Evolutionary conservation across 1,284 basidiomycete genomes (phyloP).

Genomic region (Heterobasidion irregulare): DNA sequence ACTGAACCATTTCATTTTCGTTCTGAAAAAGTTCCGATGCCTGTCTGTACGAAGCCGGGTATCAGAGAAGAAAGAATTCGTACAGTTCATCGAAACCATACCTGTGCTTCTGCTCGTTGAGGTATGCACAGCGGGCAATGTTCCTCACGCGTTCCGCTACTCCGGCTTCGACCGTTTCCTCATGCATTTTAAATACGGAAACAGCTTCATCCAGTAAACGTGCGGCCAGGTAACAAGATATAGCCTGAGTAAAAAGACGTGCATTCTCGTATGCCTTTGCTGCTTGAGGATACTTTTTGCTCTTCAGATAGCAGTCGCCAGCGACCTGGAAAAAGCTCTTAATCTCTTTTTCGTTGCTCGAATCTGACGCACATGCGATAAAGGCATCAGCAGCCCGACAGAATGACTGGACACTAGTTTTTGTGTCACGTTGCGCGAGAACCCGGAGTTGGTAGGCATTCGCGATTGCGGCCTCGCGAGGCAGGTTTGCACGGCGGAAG

Average conservation of each 20-base stretch:
- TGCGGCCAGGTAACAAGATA: constrained; percentile 37
- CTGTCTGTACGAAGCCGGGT: constrained; percentile 26
- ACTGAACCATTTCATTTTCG: constrained; percentile 46
- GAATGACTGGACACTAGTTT: constrained; percentile 28
- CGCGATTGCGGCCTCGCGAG: constrained; percentile 36
- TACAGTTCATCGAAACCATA: constrained; percentile 21
- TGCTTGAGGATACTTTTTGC: constrained; percentile 29
- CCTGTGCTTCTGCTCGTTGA: constrained; percentile 34
- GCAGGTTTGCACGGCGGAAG: constrained; percentile 43
- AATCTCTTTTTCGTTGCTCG: background rate
- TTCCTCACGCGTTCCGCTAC: constrained; percentile 33
- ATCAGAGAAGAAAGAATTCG: background rate
- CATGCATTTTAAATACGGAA: constrained; percentile 27
- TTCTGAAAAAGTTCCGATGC: constrained; percentile 39
- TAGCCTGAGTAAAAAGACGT: constrained; percentile 34
- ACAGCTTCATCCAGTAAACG: constrained; percentile 48
- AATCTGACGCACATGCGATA: background rate
- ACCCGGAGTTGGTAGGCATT: constrained; percentile 36
- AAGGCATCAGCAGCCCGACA: constrained; percentile 47
- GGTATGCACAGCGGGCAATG: constrained; percentile 43
- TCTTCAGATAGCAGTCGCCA: constrained; percentile 9
- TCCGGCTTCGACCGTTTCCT: constrained; percentile 23
- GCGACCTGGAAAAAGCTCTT: background rate
- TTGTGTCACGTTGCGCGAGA: constrained; percentile 20
- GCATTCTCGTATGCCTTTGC: constrained; percentile 37